Conservation (phyloP, 768 basidiomycete genomes). For the Calocybe gangraenosa region DNA sequence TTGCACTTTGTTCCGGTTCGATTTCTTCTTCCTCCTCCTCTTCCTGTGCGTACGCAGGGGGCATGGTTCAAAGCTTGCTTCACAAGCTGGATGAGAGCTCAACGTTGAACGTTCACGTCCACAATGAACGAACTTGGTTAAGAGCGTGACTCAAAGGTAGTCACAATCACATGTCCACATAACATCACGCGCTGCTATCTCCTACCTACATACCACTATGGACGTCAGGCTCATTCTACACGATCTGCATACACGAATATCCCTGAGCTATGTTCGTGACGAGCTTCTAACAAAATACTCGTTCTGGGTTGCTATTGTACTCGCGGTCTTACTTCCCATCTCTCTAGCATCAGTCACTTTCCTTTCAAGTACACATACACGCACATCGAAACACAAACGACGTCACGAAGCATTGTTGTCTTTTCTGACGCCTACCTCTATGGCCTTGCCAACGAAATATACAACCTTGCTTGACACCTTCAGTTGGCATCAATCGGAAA, state of each 20-base stretch:
- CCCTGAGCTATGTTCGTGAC: too few relatives aligned
- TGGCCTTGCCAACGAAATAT: slow-evolving; percentile 41
- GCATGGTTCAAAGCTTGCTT: too few relatives aligned
- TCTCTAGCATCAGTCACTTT: slow-evolving; percentile 6
- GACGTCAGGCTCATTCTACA: too few relatives aligned
- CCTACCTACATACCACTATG: too few relatives aligned
- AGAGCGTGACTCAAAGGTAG: not conserved
- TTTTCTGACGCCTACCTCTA: slow-evolving; percentile 38
- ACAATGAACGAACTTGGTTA: not conserved
- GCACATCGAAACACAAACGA: slow-evolving; percentile 1
- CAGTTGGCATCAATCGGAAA: slow-evolving; percentile 12
- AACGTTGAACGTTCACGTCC: too few relatives aligned
- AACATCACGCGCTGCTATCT: not conserved
- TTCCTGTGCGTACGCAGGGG: not conserved
- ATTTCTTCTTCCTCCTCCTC: slow-evolving; percentile 11
- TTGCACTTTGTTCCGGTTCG: not conserved
- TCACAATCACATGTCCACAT: not conserved
- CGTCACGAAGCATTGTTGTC: slow-evolving; percentile 32
- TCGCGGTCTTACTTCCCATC: not conserved
- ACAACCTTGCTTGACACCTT: slow-evolving; percentile 22
- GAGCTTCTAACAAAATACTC: too few relatives aligned
- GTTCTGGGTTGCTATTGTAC: not conserved
- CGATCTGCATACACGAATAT: too few relatives aligned
- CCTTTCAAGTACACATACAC: slow-evolving; percentile 10
- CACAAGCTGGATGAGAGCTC: too few relatives aligned